These are phyloP conservation scores for Cruciata laevipes DNA, from an alignment of 257 asterid species.

Conservation along the genomic window DNA sequence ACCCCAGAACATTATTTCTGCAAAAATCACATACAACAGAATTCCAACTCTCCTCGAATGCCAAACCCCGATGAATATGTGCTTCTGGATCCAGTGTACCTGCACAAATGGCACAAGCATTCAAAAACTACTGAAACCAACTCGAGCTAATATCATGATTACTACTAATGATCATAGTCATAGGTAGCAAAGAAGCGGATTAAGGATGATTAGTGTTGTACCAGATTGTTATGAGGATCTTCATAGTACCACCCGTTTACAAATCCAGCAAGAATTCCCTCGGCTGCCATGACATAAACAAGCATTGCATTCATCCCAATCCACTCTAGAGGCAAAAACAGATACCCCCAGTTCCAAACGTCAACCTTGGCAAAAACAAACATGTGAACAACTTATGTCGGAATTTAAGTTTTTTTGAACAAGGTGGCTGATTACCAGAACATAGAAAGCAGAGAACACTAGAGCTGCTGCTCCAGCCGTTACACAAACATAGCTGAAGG, in stretches of 20 bases:
- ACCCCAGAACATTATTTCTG: conserved; percentile 70
- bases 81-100: conserved; percentile 69
- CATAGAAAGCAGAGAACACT: conserved; percentile 55
- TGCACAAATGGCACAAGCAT: conserved; percentile 18
- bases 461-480: conserved; percentile 73
- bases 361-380: conserved; percentile 42
- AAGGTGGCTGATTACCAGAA: conserved; percentile 32
- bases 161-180: not conserved
- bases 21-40: conserved; percentile 62
- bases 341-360: conserved; percentile 36
- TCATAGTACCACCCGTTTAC: conserved; percentile 74
- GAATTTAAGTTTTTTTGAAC: not conserved
- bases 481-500: conserved; percentile 66
- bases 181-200: not conserved
- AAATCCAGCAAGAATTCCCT: conserved; percentile 63
- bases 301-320: conserved; percentile 84
- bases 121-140: not conserved
- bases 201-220: conserved; percentile 13
- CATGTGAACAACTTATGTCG: not conserved
- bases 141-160: not conserved
- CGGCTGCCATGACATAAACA: conserved; percentile 81
- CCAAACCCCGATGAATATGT: conserved; percentile 60
- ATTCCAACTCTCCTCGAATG: conserved; percentile 56
- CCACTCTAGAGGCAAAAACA: conserved; percentile 63
- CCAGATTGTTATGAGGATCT: conserved; percentile 63